Evolutionary conservation across 805 yeast species (phyloP).

Genomic region (Pichia rugopelliculosa): DNA sequence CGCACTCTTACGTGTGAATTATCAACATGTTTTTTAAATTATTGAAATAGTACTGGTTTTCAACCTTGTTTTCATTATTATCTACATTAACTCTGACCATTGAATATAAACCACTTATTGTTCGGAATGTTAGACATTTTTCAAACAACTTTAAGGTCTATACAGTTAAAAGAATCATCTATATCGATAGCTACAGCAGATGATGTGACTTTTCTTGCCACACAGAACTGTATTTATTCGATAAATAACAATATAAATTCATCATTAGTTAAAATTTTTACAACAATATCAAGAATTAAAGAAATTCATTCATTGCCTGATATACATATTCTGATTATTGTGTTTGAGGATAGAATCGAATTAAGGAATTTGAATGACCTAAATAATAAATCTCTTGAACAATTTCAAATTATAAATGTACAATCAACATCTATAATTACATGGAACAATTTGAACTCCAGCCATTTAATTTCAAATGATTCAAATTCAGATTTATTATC

Average conservation of each 20-base stretch:
- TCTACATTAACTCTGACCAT: background rate
- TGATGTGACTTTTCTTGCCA: constrained; percentile 1
- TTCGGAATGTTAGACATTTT: background rate
- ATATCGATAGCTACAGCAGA: background rate
- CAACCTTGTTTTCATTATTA: background rate
- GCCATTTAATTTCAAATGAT: background rate
- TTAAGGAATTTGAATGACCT: constrained; percentile 5
- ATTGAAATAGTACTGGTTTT: background rate
- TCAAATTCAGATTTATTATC: constrained; percentile 26
- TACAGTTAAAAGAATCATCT: background rate
- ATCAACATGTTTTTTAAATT: background rate
- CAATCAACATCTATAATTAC: background rate
- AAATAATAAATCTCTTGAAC: background rate
- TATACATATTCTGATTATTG: constrained; percentile 2
- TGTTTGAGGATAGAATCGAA: constrained; percentile 3
- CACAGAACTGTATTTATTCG: background rate
- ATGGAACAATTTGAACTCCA: constrained; percentile 5
- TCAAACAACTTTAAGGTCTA: background rate
- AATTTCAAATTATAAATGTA: background rate
- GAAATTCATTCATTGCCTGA: background rate
- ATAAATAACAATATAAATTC: background rate
- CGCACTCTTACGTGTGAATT: too few relatives aligned
- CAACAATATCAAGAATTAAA: background rate
- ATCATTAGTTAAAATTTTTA: background rate
- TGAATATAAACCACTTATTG: background rate